Conservation (phyloP, 2,329 filamentous ascomycete species). For the Beauveria rudraprayagi region DNA sequence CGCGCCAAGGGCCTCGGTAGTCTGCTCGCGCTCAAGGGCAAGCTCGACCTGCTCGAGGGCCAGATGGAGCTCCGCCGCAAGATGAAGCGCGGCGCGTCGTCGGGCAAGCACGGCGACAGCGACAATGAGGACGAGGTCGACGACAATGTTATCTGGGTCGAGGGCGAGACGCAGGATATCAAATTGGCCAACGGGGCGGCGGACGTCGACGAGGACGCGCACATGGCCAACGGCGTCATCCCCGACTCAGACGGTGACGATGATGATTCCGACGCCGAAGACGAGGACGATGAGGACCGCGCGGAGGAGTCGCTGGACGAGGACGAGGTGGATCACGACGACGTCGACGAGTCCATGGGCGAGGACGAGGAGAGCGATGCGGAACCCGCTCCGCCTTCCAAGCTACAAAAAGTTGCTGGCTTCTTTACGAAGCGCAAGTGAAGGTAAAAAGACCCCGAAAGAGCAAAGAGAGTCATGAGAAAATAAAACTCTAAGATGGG, state of each 20-base stretch:
- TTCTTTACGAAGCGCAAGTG: constrained; percentile 18
- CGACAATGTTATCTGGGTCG: constrained; percentile 77
- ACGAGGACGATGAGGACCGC: constrained; percentile 38
- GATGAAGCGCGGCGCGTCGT: constrained; percentile 44
- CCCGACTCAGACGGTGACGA: constrained; percentile 55
- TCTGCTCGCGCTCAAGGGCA: constrained; percentile 83
- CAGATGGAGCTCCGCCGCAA: constrained; percentile 75
- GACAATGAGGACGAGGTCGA: constrained; percentile 49
- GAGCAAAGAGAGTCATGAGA: not conserved
- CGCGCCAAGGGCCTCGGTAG: constrained; percentile 74
- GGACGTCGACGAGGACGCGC: constrained; percentile 27
- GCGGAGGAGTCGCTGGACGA: constrained; percentile 45
- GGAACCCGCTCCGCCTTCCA: constrained; percentile 39
- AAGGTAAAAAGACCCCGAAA: not conserved
- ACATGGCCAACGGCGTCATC: constrained; percentile 44
- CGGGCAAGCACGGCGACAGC: constrained; percentile 37
- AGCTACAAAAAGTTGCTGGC: constrained; percentile 33
- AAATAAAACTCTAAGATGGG: not conserved
- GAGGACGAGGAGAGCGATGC: constrained; percentile 49
- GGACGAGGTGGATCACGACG: constrained; percentile 52
- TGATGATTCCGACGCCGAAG: constrained; percentile 36
- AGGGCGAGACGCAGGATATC: constrained; percentile 62
- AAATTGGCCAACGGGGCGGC: constrained; percentile 22
- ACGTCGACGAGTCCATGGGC: constrained; percentile 44
- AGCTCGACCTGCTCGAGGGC: constrained; percentile 86